Conservation (phyloP, 805 yeast species). For the Starmerella cellae region DNA sequence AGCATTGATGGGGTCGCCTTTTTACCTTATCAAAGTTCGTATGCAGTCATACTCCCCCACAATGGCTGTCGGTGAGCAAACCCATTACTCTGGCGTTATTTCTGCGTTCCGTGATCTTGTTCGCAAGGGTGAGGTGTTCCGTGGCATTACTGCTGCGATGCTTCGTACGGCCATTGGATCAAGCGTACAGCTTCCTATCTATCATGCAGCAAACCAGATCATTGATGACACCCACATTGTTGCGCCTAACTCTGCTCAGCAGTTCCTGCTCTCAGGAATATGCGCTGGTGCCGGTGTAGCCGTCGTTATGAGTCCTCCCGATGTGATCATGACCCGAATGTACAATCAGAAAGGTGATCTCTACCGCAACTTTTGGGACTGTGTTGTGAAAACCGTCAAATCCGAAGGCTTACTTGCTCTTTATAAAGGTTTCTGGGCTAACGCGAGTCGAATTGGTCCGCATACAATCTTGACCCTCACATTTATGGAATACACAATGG, state of each 20-base stretch:
- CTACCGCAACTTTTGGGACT: conserved; percentile 79
- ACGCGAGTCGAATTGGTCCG: conserved; percentile 82
- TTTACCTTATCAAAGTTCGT: conserved; percentile 84
- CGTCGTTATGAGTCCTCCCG: conserved; percentile 95
- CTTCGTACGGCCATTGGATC: conserved; percentile 94
- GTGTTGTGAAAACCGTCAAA: conserved; percentile 66
- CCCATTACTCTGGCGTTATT: conserved; percentile 59
- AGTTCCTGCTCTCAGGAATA: conserved; percentile 22
- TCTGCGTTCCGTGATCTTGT: conserved; percentile 57
- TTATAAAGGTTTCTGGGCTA: conserved; percentile 93
- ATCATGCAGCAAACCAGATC: conserved; percentile 59
- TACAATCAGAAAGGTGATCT: conserved; percentile 86
- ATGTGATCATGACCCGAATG: conserved; percentile 84
- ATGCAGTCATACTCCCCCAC: conserved; percentile 80
- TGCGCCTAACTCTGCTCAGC: conserved; percentile 33
- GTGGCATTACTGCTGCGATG: conserved; percentile 92
- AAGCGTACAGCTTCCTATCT: conserved; percentile 84
- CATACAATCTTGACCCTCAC: conserved; percentile 79
- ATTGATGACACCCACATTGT: conserved; percentile 38
- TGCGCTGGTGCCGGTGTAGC: conserved; percentile 86
- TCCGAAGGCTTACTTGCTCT: conserved; percentile 79
- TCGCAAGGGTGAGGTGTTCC: conserved; percentile 60
- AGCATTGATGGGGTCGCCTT: conserved; percentile 79
- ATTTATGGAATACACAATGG: conserved; percentile 92
- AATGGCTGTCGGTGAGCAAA: conserved; percentile 76